These are phyloP conservation scores for Buddleja alternifolia DNA, from an alignment of 257 asterid species.

Conservation along the genomic window DNA sequence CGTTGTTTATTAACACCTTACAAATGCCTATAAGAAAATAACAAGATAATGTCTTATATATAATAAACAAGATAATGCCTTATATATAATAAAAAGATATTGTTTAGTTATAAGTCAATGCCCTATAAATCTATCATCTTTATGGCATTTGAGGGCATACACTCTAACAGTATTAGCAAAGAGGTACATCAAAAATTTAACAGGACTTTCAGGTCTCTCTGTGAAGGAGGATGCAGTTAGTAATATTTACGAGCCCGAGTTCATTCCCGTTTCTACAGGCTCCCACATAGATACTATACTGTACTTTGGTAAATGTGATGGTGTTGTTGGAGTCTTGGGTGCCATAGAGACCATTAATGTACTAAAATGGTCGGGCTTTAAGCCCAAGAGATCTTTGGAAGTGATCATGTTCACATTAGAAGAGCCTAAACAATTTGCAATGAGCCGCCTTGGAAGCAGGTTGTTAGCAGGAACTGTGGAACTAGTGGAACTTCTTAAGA, in stretches of 20 bases:
- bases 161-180: conserved; percentile 16
- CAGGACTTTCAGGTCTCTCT: conserved; percentile 75
- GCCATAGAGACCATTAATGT: conserved; percentile 94
- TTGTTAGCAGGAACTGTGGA: conserved; percentile 79
- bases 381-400: conserved; percentile 86
- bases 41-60: too few relatives aligned
- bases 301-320: conserved; percentile 92
- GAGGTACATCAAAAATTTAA: conserved; percentile 79
- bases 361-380: conserved; percentile 83
- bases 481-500: conserved; percentile 62
- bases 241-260: conserved; percentile 76
- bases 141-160: too few relatives aligned
- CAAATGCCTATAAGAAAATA: too few relatives aligned
- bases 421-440: conserved; percentile 97
- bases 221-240: conserved; percentile 90
- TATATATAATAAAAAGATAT: too few relatives aligned
- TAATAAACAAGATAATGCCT: too few relatives aligned
- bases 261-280: conserved; percentile 80
- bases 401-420: conserved; percentile 98
- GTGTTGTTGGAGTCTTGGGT: conserved; percentile 97
- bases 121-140: too few relatives aligned
- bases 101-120: too few relatives aligned
- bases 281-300: conserved; percentile 96
- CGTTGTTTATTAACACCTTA: too few relatives aligned
- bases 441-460: conserved; percentile 98